phyloP scores from a whole-genome alignment of 306 rosid species.

The Sicyos edulis region DNA sequence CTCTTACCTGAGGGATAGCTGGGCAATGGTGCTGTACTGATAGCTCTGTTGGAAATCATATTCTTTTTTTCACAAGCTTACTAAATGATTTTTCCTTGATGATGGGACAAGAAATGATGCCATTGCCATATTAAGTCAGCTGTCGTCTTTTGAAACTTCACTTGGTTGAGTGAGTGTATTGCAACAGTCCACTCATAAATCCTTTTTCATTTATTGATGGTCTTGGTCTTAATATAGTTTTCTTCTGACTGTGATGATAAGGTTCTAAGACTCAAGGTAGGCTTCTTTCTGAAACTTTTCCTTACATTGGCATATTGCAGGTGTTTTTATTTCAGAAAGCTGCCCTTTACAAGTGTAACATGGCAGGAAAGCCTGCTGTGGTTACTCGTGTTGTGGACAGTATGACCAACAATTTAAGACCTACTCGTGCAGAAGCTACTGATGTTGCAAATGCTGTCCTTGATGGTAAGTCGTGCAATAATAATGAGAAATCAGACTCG shows the following conservation, averaged over 20 bases:
- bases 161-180: background rate
- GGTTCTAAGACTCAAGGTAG: background rate
- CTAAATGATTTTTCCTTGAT: background rate
- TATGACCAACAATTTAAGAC: conserved; percentile 95
- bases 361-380: conserved; percentile 99
- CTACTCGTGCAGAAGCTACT: conserved; percentile 99
- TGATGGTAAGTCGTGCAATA: conserved; percentile 54
- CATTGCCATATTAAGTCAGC: background rate
- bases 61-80: background rate
- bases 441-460: conserved; percentile 99
- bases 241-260: background rate
- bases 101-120: background rate
- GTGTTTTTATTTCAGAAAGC: conserved; percentile 95
- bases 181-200: background rate
- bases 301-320: conserved; percentile 47
- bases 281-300: conserved; percentile 15
- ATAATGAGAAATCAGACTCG: background rate
- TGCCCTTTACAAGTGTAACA: conserved; percentile 91
- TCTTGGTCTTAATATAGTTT: background rate
- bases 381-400: conserved; percentile 98
- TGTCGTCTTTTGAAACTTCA: background rate
- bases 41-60: background rate
- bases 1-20: background rate
- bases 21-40: background rate
- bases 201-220: background rate